Conservation (phyloP, 106 monocot genomes). For the Dioscorea dumetorum region DNA sequence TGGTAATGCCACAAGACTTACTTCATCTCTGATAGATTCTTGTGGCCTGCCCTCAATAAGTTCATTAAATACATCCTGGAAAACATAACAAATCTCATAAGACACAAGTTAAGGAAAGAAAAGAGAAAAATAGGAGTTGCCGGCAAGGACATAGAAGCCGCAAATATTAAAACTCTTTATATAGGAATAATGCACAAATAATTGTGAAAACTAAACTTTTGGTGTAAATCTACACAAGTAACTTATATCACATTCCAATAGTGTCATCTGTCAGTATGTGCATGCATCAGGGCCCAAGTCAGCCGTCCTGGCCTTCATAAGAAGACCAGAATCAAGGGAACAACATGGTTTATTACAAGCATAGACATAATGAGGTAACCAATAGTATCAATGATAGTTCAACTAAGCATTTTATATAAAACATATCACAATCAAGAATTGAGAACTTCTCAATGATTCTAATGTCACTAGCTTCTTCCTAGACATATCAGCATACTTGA, state of each 20-base stretch:
- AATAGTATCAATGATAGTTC: no score
- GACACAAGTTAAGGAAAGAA: no score
- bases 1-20: slow-evolving; percentile 35
- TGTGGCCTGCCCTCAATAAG: slow-evolving; percentile 16
- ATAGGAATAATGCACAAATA: not conserved
- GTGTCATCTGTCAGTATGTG: not conserved
- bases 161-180: not conserved
- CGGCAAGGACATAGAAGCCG: no score
- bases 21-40: slow-evolving; percentile 21
- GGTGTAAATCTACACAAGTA: not conserved
- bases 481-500: no score
- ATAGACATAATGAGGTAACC: no score
- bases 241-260: not conserved
- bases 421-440: no score
- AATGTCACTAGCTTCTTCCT: no score
- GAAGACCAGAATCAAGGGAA: not conserved
- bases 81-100: not conserved
- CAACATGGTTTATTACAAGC: not conserved
- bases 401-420: no score
- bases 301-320: no score
- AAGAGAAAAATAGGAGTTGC: no score
- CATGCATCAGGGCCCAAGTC: not conserved
- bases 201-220: not conserved
- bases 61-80: slow-evolving; percentile 30
- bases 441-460: no score